Evolutionary conservation across 2,329 filamentous ascomycete species (phyloP).

Genomic region (Plectosphaerella plurivora): DNA sequence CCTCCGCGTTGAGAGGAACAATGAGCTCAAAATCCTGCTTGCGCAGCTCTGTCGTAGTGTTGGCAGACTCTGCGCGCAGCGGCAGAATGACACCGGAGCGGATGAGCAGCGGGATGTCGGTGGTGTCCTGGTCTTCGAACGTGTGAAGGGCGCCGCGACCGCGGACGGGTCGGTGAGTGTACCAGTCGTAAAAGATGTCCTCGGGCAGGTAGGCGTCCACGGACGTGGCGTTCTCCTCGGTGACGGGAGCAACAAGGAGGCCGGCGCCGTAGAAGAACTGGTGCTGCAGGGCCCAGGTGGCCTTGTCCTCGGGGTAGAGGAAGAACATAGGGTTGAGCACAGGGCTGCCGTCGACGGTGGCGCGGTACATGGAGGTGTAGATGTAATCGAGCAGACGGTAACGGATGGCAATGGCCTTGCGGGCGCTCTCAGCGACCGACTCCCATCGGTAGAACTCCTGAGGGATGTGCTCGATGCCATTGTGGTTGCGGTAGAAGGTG

Average conservation of each 20-base stretch:
- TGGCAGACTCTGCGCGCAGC: constrained; percentile 47
- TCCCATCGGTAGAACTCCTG: constrained; percentile 71
- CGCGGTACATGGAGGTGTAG: constrained; percentile 65
- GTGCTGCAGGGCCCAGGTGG: constrained; percentile 39
- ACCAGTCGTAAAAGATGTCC: constrained; percentile 48
- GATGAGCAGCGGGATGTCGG: constrained; percentile 63
- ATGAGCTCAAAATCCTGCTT: constrained; percentile 66
- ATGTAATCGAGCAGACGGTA: constrained; percentile 79
- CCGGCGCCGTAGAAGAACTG: constrained; percentile 48
- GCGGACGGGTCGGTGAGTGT: constrained; percentile 33
- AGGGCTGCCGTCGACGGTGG: constrained; percentile 58
- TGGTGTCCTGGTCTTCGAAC: constrained; percentile 29
- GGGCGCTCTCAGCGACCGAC: constrained; percentile 57
- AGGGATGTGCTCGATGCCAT: constrained; percentile 32
- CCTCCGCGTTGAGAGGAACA: constrained; percentile 59
- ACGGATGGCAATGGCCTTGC: constrained; percentile 65
- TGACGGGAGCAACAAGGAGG: constrained; percentile 44
- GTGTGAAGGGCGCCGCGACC: constrained; percentile 6
- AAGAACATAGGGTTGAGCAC: constrained; percentile 69
- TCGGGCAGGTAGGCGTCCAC: constrained; percentile 45
- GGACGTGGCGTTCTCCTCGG: constrained; percentile 34
- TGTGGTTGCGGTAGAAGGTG: constrained; percentile 70
- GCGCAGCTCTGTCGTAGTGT: constrained; percentile 61
- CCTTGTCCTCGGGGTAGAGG: constrained; percentile 53
- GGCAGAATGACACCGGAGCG: constrained; percentile 63